Base-by-base conservation (phyloP, 106 monocot species). In the Narthecium ossifragum region DNA sequence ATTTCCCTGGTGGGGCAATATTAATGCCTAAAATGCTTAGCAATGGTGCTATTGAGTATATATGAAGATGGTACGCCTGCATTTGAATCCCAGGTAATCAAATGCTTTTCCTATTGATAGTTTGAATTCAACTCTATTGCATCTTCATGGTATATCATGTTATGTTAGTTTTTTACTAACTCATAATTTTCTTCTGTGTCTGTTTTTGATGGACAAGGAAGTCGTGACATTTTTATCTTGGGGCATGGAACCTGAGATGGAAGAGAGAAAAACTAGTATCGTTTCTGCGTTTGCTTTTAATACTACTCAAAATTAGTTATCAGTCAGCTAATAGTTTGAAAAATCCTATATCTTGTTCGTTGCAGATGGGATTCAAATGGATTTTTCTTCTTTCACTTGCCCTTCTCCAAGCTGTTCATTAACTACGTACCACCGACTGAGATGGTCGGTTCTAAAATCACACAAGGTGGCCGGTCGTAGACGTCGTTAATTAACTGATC, bases 1-100 rank as follows among this genome's bases (percentile, higher is more conserved):
- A 94, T 65, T 94, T 94, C 26, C 83, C 89, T 70, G 94, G 94
- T 43, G 94, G 89, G 60, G 94, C 94, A 28, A 94, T 94, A 48
- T 89, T 89, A 13, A 94, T 94, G 94, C 94, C 94, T 21, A 74
- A 94, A 70, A 94, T 94, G 94, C 94, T 94, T 58, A 90, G 64
- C 68, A 90, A 94, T 68, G 90, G 85, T 70, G 83, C 94, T 70
- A 43, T 94, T 5, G 94, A 94, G 64, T 94, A 94, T n/a, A n/a
- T n/a, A n/a, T 60, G 94, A 94, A 78, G 94, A 94, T 78, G 89
- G 90, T 57, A 81, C 80, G 33, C 90, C 90, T 37, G 94, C 94
- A 20, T 85, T 85, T 70, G 86, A 94, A 78, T 68, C 94, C 45
- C 94, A 94, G 94, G 94, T 40, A 32, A 22, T 39, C 4, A n/a